Evolutionary conservation across 2,329 filamentous ascomycete species (phyloP).

Genomic region (Spiromastix sp.): DNA sequence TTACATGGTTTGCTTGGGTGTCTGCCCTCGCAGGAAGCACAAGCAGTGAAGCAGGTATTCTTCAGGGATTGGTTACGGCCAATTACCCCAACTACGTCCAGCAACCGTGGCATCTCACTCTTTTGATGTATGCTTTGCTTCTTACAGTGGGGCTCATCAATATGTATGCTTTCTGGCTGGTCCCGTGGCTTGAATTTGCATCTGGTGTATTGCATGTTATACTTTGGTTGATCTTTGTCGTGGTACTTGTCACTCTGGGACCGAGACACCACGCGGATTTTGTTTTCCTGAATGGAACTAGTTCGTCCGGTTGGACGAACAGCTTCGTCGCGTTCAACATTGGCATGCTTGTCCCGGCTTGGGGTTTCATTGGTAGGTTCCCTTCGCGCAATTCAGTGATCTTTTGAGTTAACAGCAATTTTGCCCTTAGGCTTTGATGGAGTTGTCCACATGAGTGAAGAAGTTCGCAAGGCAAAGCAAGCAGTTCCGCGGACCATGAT

Average conservation of each 20-base stretch:
- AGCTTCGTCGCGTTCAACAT: slow-evolving; percentile 26
- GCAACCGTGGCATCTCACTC: slow-evolving; percentile 28
- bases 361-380: slow-evolving; percentile 21
- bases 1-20: slow-evolving; percentile 34
- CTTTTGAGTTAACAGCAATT: too few species aligned
- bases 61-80: slow-evolving; percentile 23
- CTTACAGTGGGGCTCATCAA: slow-evolving; percentile 21
- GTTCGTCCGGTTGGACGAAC: slow-evolving; percentile 24
- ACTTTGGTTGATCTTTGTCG: slow-evolving; percentile 27
- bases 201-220: slow-evolving; percentile 25
- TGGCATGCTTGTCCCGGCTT: slow-evolving; percentile 25
- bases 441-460: slow-evolving; percentile 39
- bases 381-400: too few species aligned
- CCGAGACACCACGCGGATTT: slow-evolving; percentile 23
- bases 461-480: slow-evolving; percentile 35
- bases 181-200: slow-evolving; percentile 30
- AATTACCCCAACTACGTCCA: slow-evolving; percentile 24
- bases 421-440: slow-evolving; percentile 33
- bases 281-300: slow-evolving; percentile 20
- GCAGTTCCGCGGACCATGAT: slow-evolving; percentile 38
- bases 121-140: slow-evolving; percentile 30
- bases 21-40: slow-evolving; percentile 23
- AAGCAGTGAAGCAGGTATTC: slow-evolving; percentile 25
- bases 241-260: slow-evolving; percentile 22
- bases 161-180: slow-evolving; percentile 26